A percentile compares a stretch with the other conserved stretches of the same genome.
phyloP scores from a whole-genome alignment of 2,329 filamentous ascomycete species.

The Penicillium sp. region DNA sequence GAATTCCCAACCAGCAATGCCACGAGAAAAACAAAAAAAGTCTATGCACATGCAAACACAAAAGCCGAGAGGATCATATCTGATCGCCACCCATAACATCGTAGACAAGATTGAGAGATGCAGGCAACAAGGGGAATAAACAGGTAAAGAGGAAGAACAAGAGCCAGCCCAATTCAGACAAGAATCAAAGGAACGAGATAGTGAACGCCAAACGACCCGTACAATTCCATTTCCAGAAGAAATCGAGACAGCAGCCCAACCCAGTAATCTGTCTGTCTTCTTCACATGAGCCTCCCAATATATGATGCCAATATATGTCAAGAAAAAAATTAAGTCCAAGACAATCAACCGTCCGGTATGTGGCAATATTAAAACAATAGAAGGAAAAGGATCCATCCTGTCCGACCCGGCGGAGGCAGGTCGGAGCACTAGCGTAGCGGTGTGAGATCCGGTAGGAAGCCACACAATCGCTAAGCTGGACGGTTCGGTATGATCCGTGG shows the following conservation, averaged over 20 bases:
- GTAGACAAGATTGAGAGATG: not conserved
- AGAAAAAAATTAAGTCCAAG: constrained; percentile 12
- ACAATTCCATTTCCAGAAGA: constrained; percentile 5
- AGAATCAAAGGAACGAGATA: not conserved
- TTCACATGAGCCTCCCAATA: constrained; percentile 24
- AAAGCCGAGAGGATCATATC: not conserved
- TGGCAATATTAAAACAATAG: constrained; percentile 28
- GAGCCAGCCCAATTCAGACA: not conserved
- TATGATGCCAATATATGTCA: constrained; percentile 18
- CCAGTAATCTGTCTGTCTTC: constrained; percentile 13
- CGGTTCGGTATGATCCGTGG: not conserved
- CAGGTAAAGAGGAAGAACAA: not conserved
- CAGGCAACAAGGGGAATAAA: not conserved
- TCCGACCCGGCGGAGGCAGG: not conserved
- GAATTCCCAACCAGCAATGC: constrained; percentile 13
- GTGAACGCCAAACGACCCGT: constrained; percentile 14
- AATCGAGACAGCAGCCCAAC: constrained; percentile 20
- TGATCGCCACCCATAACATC: constrained; percentile 2
- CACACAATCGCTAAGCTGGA: constrained; percentile 6
- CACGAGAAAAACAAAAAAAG: constrained; percentile 1
- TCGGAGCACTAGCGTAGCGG: constrained; percentile 4
- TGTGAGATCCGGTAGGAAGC: constrained; percentile 16
- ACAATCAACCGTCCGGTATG: constrained; percentile 15
- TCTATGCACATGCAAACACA: constrained; percentile 15
- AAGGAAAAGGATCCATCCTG: constrained; percentile 10